Conservation (phyloP, 1,284 basidiomycete genomes). For the Chondrostereum purpureum region DNA sequence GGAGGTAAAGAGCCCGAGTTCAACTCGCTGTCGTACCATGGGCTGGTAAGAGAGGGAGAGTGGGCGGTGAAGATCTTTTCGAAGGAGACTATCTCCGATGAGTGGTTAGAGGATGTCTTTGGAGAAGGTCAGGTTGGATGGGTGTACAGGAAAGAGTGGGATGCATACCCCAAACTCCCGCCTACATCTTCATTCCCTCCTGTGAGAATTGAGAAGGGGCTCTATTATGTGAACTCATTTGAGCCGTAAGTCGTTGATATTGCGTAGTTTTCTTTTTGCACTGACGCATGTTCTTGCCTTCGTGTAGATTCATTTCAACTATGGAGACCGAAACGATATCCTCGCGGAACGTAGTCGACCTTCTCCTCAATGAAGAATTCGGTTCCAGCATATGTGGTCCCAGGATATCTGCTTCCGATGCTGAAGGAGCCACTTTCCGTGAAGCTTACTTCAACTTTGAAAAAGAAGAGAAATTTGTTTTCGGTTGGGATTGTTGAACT, state of each 20-base stretch:
- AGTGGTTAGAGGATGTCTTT: constrained; percentile 65
- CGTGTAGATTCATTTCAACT: constrained; percentile 63
- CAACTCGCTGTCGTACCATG: constrained; percentile 86
- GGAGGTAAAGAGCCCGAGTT: constrained; percentile 67
- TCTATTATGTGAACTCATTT: constrained; percentile 88
- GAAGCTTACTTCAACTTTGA: constrained; percentile 8
- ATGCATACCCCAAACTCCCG: constrained; percentile 68
- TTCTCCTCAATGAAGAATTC: constrained; percentile 67
- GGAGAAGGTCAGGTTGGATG: constrained; percentile 61
- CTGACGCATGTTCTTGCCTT: not conserved
- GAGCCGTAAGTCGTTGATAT: constrained; percentile 56
- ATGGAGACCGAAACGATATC: constrained; percentile 92
- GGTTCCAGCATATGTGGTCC: constrained; percentile 52
- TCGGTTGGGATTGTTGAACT: constrained; percentile 66
- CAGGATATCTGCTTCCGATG: constrained; percentile 20
- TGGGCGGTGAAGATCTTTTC: constrained; percentile 89
- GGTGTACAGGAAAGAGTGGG: constrained; percentile 82
- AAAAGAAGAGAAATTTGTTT: constrained; percentile 38
- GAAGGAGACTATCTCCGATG: constrained; percentile 52
- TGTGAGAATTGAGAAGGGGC: constrained; percentile 64
- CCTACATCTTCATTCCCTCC: constrained; percentile 70
- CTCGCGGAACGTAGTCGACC: constrained; percentile 77
- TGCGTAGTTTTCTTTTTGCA: constrained; percentile 1
- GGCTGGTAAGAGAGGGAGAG: constrained; percentile 48
- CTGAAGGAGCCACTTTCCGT: constrained; percentile 11